Evolutionary conservation across 2,329 filamentous ascomycete genomes (phyloP).

Genomic region (Diaporthe aspalathi): DNA sequence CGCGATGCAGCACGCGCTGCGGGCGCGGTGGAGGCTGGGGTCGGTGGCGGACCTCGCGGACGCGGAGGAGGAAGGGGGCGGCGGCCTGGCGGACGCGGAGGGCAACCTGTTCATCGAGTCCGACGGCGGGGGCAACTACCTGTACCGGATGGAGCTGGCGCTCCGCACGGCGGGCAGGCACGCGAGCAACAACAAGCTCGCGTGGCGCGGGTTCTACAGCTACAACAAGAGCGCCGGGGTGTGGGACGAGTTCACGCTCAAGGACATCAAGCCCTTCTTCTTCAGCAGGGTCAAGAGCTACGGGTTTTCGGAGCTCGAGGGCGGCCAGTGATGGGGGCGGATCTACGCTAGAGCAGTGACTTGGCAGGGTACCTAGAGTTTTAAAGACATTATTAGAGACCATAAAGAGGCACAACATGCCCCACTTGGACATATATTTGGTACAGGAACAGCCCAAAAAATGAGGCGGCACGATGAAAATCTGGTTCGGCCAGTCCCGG

Average conservation of each 20-base stretch:
- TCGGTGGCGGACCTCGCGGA: conserved; percentile 47
- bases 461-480: background rate
- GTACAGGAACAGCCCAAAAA: background rate
- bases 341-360: too few species aligned
- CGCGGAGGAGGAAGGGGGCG: conserved; percentile 45
- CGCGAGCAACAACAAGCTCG: conserved; percentile 83
- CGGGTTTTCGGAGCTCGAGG: conserved; percentile 55
- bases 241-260: conserved; percentile 81
- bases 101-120: conserved; percentile 86
- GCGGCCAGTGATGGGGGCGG: background rate
- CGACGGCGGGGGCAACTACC: conserved; percentile 83
- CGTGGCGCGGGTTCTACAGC: conserved; percentile 91
- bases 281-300: conserved; percentile 76
- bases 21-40: conserved; percentile 64
- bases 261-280: conserved; percentile 71
- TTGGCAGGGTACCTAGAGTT: background rate
- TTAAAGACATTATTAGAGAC: background rate
- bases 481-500: conserved; percentile 30
- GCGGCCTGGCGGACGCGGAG: conserved; percentile 59
- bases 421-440: background rate
- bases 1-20: conserved; percentile 76
- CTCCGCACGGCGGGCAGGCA: conserved; percentile 73
- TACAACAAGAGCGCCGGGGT: conserved; percentile 92
- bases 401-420: background rate
- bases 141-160: conserved; percentile 83